Base-by-base conservation (phyloP, 768 basidiomycete genomes). In the Boletus subcaerulescens region DNA sequence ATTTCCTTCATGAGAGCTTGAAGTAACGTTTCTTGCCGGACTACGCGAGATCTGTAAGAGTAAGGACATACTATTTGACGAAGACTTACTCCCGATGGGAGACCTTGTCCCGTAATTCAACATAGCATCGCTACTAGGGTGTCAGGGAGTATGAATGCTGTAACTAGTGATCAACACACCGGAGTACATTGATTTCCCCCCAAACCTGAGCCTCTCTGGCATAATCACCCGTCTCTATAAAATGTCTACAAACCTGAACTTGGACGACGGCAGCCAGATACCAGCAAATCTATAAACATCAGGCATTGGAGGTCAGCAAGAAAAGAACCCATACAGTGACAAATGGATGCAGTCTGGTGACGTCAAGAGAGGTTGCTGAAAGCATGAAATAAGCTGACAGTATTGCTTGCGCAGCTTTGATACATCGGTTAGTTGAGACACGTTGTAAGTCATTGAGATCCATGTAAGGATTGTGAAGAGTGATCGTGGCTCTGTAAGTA, bases 261-360 rank as follows among this genome's bases (percentile, higher is more conserved):
- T 91, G 86, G 5, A 93, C 88, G 5, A 89, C 90, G 14, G 91
- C 91, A 8, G 91, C 91, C 15, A 93, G 82, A 70, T 93, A 93
- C 91, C 91, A 93, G 68, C 90, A 91, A 44, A 93, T 92, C 89
- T 91, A 56, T 26, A 45, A 41, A 63, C 48, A 44, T 69, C 58
- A 50, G 53, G 22, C 2, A 36, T 50, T 61, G 59, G 47, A 60
- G 17, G 24, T n/a, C 3, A 52, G 20, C 15, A 53, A 44, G 32
- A 48, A 20, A 48, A 61, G n/a, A 18, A 48, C 31, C 66, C 89
- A 52, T 61, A 91, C 91, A 60, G 86, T 85, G 20, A 87, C 86
- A 64, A 90, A 91, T 15, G 91, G 91, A 70, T 93, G 91, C 47
- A 93, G 65, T 51, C 89, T 75, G 17, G 85, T 84, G 57, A 89